Base-by-base conservation (phyloP, 257 asterid species). In the Solanum peruvianum region DNA sequence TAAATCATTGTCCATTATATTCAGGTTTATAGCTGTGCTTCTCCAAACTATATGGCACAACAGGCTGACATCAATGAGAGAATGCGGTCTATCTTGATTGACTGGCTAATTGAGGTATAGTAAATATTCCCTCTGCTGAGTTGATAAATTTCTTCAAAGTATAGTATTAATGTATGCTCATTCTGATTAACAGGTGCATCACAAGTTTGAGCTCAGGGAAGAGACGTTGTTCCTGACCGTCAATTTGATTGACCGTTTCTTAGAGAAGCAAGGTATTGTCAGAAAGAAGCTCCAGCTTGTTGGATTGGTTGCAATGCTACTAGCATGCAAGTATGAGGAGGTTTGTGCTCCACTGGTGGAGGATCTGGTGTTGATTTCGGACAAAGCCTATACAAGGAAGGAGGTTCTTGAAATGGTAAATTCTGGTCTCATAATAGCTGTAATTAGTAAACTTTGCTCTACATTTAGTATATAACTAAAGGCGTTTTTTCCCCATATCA, bases 271-370 rank as follows among this genome's bases (percentile, higher is more conserved):
- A 89, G 87, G 93, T 11, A 94, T 97, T 9, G 97, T 91, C 16
- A 90, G 98, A 82, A 95, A 96, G 91, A 97, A 95, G 90, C 87
- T 97, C 86, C 99, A 97, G 94, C 97, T 97, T 9, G 98, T 97
- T 14, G 99, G 99, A 7, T 86, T 97, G 41, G 98, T 95, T 13
- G 99, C 99, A 6, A 86, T 96, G 99, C 95, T 97, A 69, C 87
- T 97, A 42, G 99, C 99, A 5, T 94, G 98, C 96, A 97, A 97
- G 87, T 97, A 97, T 23, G 99, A 97, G 91, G 99, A 95, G 70
- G 97, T 95, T 70, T 92, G 95, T 3, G 98, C 94, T 18, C 99
- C 99, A 3, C 92, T 94, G 10, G 99, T 97, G 18, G 99, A 94
- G 83, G 99, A 97, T 89, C 80, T 97, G 86, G 89, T 97, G 23